phyloP scores from a whole-genome alignment of 176 grass and related monocot species.

The Sorghum bicolor region DNA sequence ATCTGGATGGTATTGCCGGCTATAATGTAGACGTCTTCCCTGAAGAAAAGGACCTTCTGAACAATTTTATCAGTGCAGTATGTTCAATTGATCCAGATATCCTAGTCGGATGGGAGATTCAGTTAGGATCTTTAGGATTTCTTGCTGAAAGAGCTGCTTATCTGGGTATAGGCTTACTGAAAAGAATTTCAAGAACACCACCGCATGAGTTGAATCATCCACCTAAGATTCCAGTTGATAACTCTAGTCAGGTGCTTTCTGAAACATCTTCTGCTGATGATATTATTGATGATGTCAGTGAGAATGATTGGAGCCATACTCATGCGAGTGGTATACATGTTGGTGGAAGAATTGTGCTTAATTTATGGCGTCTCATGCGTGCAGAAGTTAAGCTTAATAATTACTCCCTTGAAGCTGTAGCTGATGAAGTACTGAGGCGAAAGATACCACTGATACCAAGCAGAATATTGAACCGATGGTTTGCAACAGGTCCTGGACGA shows the following conservation, averaged over 20 bases:
- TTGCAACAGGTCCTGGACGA: constrained; percentile 63
- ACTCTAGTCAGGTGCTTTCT: constrained; percentile 39
- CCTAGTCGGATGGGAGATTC: constrained; percentile 88
- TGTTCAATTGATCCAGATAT: constrained; percentile 88
- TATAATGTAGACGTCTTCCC: constrained; percentile 48
- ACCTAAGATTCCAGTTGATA: constrained; percentile 42
- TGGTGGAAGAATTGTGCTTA: constrained; percentile 84
- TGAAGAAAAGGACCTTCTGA: constrained; percentile 74
- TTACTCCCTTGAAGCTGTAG: constrained; percentile 82
- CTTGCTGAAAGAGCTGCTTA: constrained; percentile 86
- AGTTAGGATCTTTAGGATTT: constrained; percentile 79
- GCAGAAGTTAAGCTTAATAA: constrained; percentile 91
- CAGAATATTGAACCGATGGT: constrained; percentile 83
- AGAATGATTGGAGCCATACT: constrained; percentile 65
- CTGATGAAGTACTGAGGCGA: constrained; percentile 82
- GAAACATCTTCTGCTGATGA: constrained; percentile 53
- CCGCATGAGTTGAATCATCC: constrained; percentile 50
- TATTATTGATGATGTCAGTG: constrained; percentile 45
- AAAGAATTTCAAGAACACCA: constrained; percentile 82
- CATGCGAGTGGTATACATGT: constrained; percentile 90
- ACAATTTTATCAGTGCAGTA: constrained; percentile 62
- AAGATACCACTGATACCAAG: constrained; percentile 75
- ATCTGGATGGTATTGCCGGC: constrained; percentile 58
- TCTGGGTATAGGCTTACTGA: constrained; percentile 74
- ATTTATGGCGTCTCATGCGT: constrained; percentile 92